Evolutionary conservation across 495 filamentous ascomycete species (phyloP).

Genomic region (Gamarada debralockiae): DNA sequence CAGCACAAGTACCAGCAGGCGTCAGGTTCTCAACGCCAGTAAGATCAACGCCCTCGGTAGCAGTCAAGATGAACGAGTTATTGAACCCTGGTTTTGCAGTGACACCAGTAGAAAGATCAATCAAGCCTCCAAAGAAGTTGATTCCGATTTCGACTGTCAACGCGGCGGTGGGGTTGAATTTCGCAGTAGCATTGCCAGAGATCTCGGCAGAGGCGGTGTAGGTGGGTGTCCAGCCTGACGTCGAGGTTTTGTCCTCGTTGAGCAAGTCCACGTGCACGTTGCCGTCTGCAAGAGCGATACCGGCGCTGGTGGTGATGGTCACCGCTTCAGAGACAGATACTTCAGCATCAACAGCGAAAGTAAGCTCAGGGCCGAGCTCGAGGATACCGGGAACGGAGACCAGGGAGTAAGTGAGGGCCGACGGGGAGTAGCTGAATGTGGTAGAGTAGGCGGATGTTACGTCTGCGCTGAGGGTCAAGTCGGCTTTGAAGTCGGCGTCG

Average conservation of each 20-base stretch:
- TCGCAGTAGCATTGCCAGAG: constrained; percentile 17
- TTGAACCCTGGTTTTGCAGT: constrained; percentile 20
- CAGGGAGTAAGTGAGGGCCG: constrained; percentile 18
- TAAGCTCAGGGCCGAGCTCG: constrained; percentile 24
- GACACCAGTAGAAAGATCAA: constrained; percentile 22
- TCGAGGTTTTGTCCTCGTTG: constrained; percentile 15
- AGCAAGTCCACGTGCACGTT: constrained; percentile 29
- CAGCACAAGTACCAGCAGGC: constrained; percentile 2
- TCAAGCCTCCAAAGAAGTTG: constrained; percentile 16
- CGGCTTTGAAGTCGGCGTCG: constrained; percentile 25
- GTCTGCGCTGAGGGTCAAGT: constrained; percentile 23
- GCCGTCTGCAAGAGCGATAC: constrained; percentile 23
- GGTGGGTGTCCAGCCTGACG: constrained; percentile 25
- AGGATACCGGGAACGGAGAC: constrained; percentile 25
- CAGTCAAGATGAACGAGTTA: constrained; percentile 18
- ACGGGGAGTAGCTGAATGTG: constrained; percentile 25
- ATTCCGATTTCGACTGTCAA: constrained; percentile 22
- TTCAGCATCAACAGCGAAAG: constrained; percentile 25
- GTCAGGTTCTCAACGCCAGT: constrained; percentile 8
- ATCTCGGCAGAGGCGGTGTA: constrained; percentile 23
- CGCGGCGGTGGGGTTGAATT: constrained; percentile 14
- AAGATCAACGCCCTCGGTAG: constrained; percentile 10
- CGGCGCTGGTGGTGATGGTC: constrained; percentile 20
- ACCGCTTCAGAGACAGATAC: constrained; percentile 22
- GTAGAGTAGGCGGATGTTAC: constrained; percentile 20